phyloP scores from a whole-genome alignment of 164 flowering plant genomes.

The Nymphaea colorata region DNA sequence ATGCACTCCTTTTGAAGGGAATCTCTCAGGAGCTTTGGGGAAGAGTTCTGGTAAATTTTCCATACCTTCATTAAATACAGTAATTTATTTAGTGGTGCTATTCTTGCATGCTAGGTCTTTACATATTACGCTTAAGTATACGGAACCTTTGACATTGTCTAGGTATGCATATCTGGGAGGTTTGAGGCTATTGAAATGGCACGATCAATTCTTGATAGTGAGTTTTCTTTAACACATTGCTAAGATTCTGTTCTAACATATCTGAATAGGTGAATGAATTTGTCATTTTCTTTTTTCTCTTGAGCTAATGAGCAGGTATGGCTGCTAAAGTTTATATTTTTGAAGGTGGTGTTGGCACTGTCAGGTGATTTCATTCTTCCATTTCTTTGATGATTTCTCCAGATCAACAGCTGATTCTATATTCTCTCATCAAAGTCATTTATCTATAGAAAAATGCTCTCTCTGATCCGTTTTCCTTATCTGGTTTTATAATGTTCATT shows the following conservation, averaged over 20 bases:
- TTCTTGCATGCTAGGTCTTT: background rate
- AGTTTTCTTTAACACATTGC: background rate
- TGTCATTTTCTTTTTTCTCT: background rate
- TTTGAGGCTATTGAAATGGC: conserved; percentile 59
- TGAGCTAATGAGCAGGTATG: conserved; percentile 52
- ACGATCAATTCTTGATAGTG: conserved; percentile 66
- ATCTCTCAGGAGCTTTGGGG: conserved; percentile 40
- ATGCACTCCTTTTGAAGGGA: conserved; percentile 50
- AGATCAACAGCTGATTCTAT: too few relatives aligned
- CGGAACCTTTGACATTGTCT: conserved; percentile 3
- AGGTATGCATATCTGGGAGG: conserved; percentile 71
- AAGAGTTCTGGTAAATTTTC: conserved; percentile 48
- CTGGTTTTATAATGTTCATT: background rate
- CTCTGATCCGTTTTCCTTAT: background rate
- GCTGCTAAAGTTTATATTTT: conserved; percentile 47
- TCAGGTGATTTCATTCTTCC: conserved; percentile 40
- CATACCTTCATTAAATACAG: background rate
- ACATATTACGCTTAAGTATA: background rate
- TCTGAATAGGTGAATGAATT: background rate
- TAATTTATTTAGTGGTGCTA: background rate
- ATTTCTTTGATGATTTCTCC: background rate
- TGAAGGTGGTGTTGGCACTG: conserved; percentile 71
- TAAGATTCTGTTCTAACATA: background rate
- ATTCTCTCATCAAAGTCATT: too few relatives aligned
- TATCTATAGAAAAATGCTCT: background rate